Conservation (phyloP, 306 rosid species). For the Potentilla sterilis region DNA sequence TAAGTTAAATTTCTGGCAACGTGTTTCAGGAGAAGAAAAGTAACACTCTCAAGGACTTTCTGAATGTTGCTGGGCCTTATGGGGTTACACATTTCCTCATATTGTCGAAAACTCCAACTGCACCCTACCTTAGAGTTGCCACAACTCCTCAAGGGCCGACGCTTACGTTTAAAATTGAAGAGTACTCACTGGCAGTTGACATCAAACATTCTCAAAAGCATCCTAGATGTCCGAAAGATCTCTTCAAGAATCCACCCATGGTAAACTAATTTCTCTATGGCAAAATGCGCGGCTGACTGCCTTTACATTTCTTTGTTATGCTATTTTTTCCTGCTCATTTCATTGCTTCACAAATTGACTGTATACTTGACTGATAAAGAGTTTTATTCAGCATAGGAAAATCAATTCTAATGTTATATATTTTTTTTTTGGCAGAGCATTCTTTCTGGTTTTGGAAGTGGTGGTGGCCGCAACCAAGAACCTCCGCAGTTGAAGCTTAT, state of each 20-base stretch:
- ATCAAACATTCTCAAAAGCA: conserved; percentile 68
- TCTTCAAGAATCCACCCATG: conserved; percentile 85
- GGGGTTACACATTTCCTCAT: conserved; percentile 96
- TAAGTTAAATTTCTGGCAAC: conserved; percentile 9
- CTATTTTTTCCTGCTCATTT: not conserved
- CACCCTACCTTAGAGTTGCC: conserved; percentile 82
- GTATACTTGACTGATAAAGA: not conserved
- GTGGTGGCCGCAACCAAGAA: not conserved
- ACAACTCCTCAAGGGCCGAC: conserved; percentile 97
- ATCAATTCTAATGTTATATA: not conserved
- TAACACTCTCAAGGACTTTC: conserved; percentile 75
- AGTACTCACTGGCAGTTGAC: conserved; percentile 81
- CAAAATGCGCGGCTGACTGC: not conserved
- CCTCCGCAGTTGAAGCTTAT: conserved; percentile 57
- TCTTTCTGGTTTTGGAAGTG: conserved; percentile 80
- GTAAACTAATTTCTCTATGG: conserved; percentile 39
- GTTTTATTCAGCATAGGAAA: not conserved
- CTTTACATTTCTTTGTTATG: too few species aligned
- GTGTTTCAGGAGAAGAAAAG: conserved; percentile 80
- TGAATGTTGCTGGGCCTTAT: conserved; percentile 95
- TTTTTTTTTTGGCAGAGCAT: conserved; percentile 57
- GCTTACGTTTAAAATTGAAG: conserved; percentile 72
- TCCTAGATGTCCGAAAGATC: conserved; percentile 90
- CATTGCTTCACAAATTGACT: not conserved
- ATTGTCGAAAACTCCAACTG: conserved; percentile 71